Evolutionary conservation across 352 stramenopile genomes (phyloP), one percentile per base, ranked within the genome.

Genomic region (Phytopythium delawarense): DNA sequence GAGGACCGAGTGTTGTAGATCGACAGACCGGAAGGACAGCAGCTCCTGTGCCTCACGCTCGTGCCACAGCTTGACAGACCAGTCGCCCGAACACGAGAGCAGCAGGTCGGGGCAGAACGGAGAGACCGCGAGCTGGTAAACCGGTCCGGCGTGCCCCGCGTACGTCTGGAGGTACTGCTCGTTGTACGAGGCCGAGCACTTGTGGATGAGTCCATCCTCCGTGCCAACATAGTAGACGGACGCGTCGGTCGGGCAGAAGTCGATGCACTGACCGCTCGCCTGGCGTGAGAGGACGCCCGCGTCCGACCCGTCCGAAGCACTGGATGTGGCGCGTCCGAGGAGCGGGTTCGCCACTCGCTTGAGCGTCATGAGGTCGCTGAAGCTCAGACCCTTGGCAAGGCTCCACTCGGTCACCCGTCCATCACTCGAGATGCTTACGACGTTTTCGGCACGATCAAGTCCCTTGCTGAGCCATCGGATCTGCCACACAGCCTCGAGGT

Each of bases 81-180:
- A 97, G 59, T 97, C 91, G 11, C 83, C 89, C 2, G 81, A 92
- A 60, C 89, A 97, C 8, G 86, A 96, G 1, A 98, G 72, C 52
- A 97, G 96, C 21, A 92, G 55, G 30, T 94, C 76, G 28, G 68
- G 78, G 45, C 75, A 96, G 62, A 96, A 97, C 1, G 89, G 89
- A 40, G 85, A 96, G 45, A 91, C 90, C 0, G 89, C 67, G 16
- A 98, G 65, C 57, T 88, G 79, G 72, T 98, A 97, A 34, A 98
- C 89, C 0, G 93, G 92, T 1, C 87, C 93, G 0, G 75, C 89
- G 66, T 98, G 92, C 0, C 84, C 89, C 23, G 72, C 71, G 64
- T 97, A 98, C 35, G 88, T 97, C 61, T 97, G 82, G 48, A 98
- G 69, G 59, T 97, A 97, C 68, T 97, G 89, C 62, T 98, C 93